A percentile compares a stretch with the other conserved stretches of the same genome.
phyloP scores from a whole-genome alignment of 106 monocot genomes.

The Dendrobium chrysotoxum region DNA sequence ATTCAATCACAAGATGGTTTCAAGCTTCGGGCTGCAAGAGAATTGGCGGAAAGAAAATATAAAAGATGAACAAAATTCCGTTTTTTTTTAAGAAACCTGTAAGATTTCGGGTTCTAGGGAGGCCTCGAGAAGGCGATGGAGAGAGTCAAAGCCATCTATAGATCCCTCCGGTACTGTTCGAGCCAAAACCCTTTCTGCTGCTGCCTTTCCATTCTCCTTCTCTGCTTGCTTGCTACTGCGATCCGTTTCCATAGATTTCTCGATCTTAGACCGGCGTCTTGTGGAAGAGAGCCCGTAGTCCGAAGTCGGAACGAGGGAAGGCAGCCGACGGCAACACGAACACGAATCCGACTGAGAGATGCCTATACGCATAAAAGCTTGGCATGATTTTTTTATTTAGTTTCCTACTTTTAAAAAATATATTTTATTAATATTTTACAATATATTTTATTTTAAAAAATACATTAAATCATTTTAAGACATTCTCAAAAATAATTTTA shows the following conservation, averaged over 20 bases:
- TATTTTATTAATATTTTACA: too few species aligned
- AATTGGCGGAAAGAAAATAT: neutral
- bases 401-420: too few species aligned
- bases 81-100: conserved; percentile 23
- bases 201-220: neutral
- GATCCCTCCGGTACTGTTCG: conserved; percentile 36
- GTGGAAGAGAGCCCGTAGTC: neutral
- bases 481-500: too few species aligned
- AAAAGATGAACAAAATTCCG: neutral
- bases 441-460: too few species aligned
- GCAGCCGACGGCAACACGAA: neutral
- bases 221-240: too few species aligned
- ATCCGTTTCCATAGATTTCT: too few species aligned
- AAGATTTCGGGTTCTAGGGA: conserved; percentile 64
- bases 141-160: conserved; percentile 78
- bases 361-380: too few species aligned
- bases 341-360: too few species aligned
- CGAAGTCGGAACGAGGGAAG: neutral
- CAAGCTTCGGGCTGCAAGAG: neutral
- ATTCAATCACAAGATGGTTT: neutral
- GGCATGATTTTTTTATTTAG: too few species aligned
- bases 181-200: neutral
- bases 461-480: too few species aligned
- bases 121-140: conserved; percentile 68
- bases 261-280: neutral